phyloP scores from a whole-genome alignment of 805 yeast species.

The Jamesozyma lodderae region DNA sequence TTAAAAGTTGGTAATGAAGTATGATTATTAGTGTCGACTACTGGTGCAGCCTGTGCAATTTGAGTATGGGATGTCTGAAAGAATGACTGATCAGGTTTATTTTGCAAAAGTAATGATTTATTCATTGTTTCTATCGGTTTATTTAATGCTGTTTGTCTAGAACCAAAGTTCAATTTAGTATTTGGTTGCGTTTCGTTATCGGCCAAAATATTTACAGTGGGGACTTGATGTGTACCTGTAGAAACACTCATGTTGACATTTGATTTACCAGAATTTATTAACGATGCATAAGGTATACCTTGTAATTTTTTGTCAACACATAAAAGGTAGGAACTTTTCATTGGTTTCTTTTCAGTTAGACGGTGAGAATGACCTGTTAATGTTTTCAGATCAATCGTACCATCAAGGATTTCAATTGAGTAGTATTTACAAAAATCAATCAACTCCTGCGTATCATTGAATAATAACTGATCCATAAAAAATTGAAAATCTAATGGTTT shows the following conservation, averaged over 20 bases:
- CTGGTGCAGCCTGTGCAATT: too few relatives aligned
- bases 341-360: constrained; percentile 33
- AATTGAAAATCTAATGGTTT: constrained; percentile 49
- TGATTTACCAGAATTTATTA: constrained; percentile 35
- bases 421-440: constrained; percentile 53
- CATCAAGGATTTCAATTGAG: constrained; percentile 39
- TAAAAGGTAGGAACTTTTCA: constrained; percentile 39
- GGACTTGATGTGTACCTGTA: too few relatives aligned
- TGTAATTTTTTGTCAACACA: constrained; percentile 35
- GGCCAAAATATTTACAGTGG: too few relatives aligned
- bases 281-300: constrained; percentile 23
- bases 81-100: too few relatives aligned
- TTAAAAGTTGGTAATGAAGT: too few relatives aligned
- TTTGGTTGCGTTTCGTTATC: too few relatives aligned
- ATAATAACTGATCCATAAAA: constrained; percentile 49
- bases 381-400: constrained; percentile 39
- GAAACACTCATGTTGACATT: constrained; percentile 16
- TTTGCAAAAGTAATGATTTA: too few relatives aligned
- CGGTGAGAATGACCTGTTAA: constrained; percentile 32
- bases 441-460: constrained; percentile 50
- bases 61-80: too few relatives aligned
- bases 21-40: too few relatives aligned
- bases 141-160: too few relatives aligned
- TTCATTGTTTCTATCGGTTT: too few relatives aligned
- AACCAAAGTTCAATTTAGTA: too few relatives aligned